Percentiles rank a stretch among this genome's conserved stretches.
These are phyloP conservation scores for Trifolium subterraneum DNA, from an alignment of 306 rosid genomes.

Conservation along the genomic window DNA sequence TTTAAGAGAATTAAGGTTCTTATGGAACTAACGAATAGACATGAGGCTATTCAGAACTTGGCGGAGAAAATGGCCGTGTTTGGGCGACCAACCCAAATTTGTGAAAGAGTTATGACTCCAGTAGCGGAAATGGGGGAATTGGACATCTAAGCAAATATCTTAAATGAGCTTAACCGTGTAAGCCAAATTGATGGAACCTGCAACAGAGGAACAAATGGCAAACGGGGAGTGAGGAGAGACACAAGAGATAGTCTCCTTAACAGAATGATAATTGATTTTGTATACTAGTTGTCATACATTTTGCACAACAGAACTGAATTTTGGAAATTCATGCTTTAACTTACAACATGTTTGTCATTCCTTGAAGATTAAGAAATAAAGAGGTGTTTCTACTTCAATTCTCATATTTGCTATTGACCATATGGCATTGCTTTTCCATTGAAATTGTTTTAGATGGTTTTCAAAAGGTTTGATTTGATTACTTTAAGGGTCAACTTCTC, in stretches of 20 bases:
- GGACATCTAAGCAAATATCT: not conserved
- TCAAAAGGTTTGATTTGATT: conserved; percentile 1
- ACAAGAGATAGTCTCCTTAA: not conserved
- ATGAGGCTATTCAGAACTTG: conserved; percentile 65
- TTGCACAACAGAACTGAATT: conserved; percentile 8
- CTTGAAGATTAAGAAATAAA: conserved; percentile 10
- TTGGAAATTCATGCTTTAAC: not conserved
- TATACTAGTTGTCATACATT: not conserved
- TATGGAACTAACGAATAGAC: conserved; percentile 82
- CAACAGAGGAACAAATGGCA: not conserved
- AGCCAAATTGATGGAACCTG: not conserved
- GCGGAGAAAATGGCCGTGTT: conserved; percentile 70
- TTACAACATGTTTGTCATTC: conserved; percentile 5
- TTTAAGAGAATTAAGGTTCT: conserved; percentile 86
- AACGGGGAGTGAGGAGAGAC: not conserved
- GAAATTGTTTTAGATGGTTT: not conserved
- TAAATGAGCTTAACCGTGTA: not conserved
- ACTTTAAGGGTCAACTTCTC: not conserved
- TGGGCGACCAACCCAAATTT: conserved; percentile 46
- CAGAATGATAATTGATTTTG: not conserved
- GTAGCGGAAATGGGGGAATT: not conserved
- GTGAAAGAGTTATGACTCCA: conserved; percentile 33
- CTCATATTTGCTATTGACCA: not conserved
- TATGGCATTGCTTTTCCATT: not conserved
- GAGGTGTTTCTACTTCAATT: conserved; percentile 2